phyloP scores from a whole-genome alignment of 805 yeast species.

The Candida gorgasii region DNA sequence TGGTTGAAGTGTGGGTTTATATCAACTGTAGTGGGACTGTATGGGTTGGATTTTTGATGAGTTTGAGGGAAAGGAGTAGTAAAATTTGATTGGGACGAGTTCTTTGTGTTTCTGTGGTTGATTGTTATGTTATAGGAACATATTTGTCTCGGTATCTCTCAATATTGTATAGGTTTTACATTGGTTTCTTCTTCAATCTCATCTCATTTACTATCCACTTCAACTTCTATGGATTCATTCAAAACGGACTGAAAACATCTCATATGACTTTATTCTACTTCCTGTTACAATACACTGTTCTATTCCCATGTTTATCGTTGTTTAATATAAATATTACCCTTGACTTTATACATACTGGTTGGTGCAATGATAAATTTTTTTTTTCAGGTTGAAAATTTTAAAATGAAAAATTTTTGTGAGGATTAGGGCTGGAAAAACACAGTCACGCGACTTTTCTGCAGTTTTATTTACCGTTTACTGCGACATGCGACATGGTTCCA shows the following conservation, averaged over 20 bases:
- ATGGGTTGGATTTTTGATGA: neutral
- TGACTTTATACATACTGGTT: constrained; percentile 6
- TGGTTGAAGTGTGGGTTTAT: neutral
- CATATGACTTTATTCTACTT: neutral
- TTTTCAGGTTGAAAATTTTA: constrained; percentile 7
- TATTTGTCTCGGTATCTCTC: too few species aligned
- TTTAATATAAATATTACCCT: neutral
- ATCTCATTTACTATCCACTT: neutral
- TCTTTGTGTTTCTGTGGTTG: neutral
- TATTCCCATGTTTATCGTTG: neutral
- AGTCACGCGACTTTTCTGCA: constrained; percentile 1
- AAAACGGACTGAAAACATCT: neutral
- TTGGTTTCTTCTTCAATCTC: neutral
- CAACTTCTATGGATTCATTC: neutral
- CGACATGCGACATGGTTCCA: constrained; percentile 1
- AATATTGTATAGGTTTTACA: too few species aligned
- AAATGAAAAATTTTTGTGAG: constrained; percentile 7
- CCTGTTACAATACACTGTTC: neutral
- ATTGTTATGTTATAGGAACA: too few species aligned
- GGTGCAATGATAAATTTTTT: constrained; percentile 8
- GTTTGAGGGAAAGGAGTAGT: neutral
- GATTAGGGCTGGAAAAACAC: constrained; percentile 4
- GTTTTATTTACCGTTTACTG: neutral
- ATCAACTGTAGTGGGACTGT: neutral
- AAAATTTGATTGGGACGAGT: too few species aligned